Percentiles rank a stretch among this genome's conserved stretches.
phyloP scores from a whole-genome alignment of 352 stramenopile genomes.

The Globisporangium carolinianum region DNA sequence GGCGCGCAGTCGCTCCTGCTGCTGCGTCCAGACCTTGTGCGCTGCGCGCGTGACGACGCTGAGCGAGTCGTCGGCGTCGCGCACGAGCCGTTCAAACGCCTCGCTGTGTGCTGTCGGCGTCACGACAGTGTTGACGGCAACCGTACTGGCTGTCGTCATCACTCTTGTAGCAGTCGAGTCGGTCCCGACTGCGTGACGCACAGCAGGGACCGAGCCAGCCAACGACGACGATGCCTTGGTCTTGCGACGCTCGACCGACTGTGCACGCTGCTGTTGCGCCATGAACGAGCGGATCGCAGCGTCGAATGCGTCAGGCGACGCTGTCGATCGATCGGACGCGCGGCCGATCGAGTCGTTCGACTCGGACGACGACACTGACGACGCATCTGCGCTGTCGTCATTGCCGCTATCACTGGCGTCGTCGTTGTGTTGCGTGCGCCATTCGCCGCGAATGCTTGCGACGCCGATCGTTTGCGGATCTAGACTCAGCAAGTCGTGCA shows the following conservation, averaged over 20 bases:
- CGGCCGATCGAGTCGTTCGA: no score
- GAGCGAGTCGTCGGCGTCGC: conserved; percentile 62
- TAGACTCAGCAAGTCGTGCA: not conserved
- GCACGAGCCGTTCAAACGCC: conserved; percentile 34
- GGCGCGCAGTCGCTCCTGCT: conserved; percentile 27
- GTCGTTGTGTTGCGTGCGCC: conserved; percentile 14
- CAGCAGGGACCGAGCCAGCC: no score
- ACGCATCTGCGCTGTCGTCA: not conserved
- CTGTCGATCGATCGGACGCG: no score
- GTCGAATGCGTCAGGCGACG: conserved; percentile 1
- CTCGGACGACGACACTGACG: no score
- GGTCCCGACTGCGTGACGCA: no score
- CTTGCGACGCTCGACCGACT: not conserved
- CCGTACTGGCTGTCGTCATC: not conserved
- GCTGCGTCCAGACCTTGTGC: conserved; percentile 32
- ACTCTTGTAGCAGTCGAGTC: no score
- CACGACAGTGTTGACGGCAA: not conserved
- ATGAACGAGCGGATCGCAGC: conserved; percentile 8
- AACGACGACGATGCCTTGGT: not conserved
- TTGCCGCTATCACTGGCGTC: not conserved
- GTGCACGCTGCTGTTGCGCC: conserved; percentile 4
- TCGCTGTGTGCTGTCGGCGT: conserved; percentile 7
- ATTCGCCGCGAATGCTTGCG: conserved; percentile 38
- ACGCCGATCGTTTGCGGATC: conserved; percentile 52
- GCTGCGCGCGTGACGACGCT: conserved; percentile 58